Base-by-base conservation (phyloP, 768 basidiomycete genomes). In the Antrodiella citrinella region DNA sequence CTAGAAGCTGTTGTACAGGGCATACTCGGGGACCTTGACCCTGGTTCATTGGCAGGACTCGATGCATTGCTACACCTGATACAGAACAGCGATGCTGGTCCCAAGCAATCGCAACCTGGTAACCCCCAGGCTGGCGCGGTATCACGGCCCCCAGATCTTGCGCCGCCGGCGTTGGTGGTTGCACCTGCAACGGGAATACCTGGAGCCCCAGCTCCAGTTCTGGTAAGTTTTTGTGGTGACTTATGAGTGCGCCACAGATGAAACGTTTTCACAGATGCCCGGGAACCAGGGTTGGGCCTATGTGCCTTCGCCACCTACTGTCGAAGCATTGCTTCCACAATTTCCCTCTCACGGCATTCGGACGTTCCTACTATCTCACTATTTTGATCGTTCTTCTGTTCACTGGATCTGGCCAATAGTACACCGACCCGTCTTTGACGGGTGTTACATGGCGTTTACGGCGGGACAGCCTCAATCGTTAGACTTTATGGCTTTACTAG, bases 331-430 rank as follows among this genome's bases (percentile, higher is more conserved):
- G 10, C 13, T 49, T 4, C 44, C 52, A 15, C 48, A 60, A 47
- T 60, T 60, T 35, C 59, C 59, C 18, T 52, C 55, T 45, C 56
- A 57, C 26, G 55, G 52, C 45, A 51, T 60, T 35, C 55, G 59
- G 5, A 42, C 50, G 1, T 57, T 53, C 45, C 45, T 60, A 1
- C 47, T 60, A 18, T 48, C 50, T 2, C 43, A 60, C 47, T 60
- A 51, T 44, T 60, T 60, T 26, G 59, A 60, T n/a, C 22, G 24
- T 19, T 60, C 59, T 1, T 60, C 59, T 0, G 11, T 48, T 23
- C 59, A 54, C 25, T 60, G 59, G 59, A 1, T 57, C 7, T 53
- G 45, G 44, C 54, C 59, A 12, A 44, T 57, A 23, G 45, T 60
- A 5, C 59, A 60, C 42, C 54, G 59, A 23, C 59, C 59, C 5